A percentile compares a stretch with the other conserved stretches of the same genome.
Evolutionary conservation across 257 asterid genomes (phyloP).

Genomic region (Henckelia pumila): DNA sequence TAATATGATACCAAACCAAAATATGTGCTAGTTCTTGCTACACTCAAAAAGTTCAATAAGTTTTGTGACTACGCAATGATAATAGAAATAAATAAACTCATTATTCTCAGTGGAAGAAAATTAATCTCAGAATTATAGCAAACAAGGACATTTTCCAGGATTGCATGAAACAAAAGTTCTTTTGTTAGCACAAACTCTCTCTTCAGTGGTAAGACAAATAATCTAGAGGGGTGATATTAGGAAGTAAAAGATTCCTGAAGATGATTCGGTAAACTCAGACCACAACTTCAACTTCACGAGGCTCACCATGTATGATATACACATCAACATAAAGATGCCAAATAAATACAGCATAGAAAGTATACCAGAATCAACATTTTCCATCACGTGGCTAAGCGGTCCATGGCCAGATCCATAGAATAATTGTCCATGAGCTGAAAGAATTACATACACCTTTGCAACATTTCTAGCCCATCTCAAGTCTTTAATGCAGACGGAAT

Average conservation of each 20-base stretch:
- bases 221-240: constrained; percentile 4
- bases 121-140: background rate
- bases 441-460: constrained; percentile 59
- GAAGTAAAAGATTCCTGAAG: constrained; percentile 7
- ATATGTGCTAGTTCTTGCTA: background rate
- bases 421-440: constrained; percentile 59
- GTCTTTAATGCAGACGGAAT: constrained; percentile 56
- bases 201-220: constrained; percentile 9
- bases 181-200: constrained; percentile 9
- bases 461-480: constrained; percentile 60
- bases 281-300: constrained; percentile 14
- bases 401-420: constrained; percentile 73
- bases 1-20: constrained; percentile 17
- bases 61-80: constrained; percentile 6
- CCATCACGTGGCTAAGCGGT: constrained; percentile 46
- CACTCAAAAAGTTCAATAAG: background rate
- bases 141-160: background rate
- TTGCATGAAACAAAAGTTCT: background rate
- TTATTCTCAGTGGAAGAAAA: constrained; percentile 16
- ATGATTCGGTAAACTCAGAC: constrained; percentile 17
- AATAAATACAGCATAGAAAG: constrained; percentile 8
- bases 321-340: constrained; percentile 12
- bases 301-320: constrained; percentile 13
- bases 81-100: constrained; percentile 3
- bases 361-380: constrained; percentile 79